A percentile compares a stretch with the other conserved stretches of the same genome.
phyloP scores from a whole-genome alignment of 768 basidiomycete genomes.

The Rhizopogon roseolus region DNA sequence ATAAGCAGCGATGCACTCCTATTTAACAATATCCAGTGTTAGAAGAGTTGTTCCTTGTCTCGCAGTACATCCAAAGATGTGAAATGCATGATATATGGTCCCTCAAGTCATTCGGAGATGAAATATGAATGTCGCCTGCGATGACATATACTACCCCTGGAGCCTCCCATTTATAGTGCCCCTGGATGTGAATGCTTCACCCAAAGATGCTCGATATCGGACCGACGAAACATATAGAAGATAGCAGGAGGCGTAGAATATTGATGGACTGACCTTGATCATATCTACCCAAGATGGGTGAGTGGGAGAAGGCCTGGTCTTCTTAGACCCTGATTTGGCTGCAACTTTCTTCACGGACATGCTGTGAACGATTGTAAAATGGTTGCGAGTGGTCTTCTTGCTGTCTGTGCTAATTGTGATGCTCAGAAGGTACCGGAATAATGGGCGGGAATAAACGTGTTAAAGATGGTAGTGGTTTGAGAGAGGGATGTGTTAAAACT shows the following conservation, averaged over 20 bases:
- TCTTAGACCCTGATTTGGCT: conserved; percentile 39
- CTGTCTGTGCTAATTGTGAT: conserved; percentile 8
- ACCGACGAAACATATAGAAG: conserved; percentile 10
- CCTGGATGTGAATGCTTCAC: neutral
- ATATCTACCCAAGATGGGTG: conserved; percentile 68
- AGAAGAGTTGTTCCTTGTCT: neutral
- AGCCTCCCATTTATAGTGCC: conserved; percentile 37
- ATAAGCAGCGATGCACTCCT: conserved; percentile 80
- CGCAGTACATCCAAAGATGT: neutral
- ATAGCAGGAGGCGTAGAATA: conserved; percentile 8
- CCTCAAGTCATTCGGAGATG: neutral
- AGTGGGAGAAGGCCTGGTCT: conserved; percentile 22
- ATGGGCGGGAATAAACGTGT: conserved; percentile 16
- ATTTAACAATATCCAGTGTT: conserved; percentile 10
- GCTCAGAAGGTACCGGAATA: conserved; percentile 11
- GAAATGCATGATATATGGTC: neutral
- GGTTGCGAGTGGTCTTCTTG: conserved; percentile 11
- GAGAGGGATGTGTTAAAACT: conserved; percentile 36
- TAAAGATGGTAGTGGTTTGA: conserved; percentile 46
- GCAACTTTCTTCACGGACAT: conserved; percentile 42
- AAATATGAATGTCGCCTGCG: neutral
- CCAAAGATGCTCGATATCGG: conserved; percentile 4
- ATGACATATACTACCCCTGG: conserved; percentile 25
- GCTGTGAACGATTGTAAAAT: conserved; percentile 12
- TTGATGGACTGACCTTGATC: conserved; percentile 59